phyloP scores from a whole-genome alignment of 2,329 filamentous ascomycete genomes.

The Huntiella savannae region DNA sequence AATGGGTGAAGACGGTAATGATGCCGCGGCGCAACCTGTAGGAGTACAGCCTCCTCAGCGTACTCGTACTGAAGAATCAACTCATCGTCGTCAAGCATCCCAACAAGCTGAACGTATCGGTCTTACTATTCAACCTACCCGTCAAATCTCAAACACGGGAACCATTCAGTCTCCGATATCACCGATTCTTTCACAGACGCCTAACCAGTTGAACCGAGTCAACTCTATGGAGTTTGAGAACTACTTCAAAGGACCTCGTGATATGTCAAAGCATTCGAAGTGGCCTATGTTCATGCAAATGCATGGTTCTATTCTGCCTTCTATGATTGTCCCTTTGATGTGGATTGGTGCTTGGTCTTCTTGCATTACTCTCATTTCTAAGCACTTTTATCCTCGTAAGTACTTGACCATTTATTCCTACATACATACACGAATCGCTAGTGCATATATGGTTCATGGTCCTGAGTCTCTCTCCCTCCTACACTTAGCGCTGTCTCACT shows the following conservation, averaged over 20 bases:
- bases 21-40: not conserved
- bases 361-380: conserved; percentile 37
- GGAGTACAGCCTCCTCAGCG: conserved; percentile 5
- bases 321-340: conserved; percentile 50
- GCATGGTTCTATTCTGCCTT: conserved; percentile 56
- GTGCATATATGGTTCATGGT: not conserved
- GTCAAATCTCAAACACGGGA: conserved; percentile 4
- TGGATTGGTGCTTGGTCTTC: conserved; percentile 48
- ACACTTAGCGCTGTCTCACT: not conserved
- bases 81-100: conserved; percentile 5
- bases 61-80: conserved; percentile 5
- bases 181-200: conserved; percentile 9
- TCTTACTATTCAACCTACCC: conserved; percentile 8
- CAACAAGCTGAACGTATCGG: conserved; percentile 7
- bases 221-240: conserved; percentile 12
- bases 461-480: conserved; percentile 8
- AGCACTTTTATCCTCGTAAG: conserved; percentile 19
- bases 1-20: conserved; percentile 9
- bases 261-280: conserved; percentile 56
- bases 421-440: not conserved
- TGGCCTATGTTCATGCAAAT: conserved; percentile 58
- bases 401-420: not conserved
- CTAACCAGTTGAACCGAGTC: conserved; percentile 8
- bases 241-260: conserved; percentile 34
- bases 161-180: conserved; percentile 8